Percentiles rank a stretch among this genome's conserved stretches.
These are phyloP conservation scores for Nigrospora sphaerica DNA, from an alignment of 2,329 filamentous ascomycete species.

Conservation along the genomic window DNA sequence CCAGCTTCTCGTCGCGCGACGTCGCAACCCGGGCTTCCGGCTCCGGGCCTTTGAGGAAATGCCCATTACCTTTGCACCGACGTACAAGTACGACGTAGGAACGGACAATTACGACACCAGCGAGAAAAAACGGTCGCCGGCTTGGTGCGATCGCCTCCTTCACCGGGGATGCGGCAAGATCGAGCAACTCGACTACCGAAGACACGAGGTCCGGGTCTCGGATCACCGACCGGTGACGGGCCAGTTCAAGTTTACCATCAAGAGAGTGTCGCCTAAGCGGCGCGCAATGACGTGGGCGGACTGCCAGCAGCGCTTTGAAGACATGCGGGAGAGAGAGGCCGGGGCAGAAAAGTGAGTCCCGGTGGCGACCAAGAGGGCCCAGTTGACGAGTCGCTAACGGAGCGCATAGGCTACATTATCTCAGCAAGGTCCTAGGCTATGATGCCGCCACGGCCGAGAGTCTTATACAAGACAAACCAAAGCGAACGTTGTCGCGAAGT, in stretches of 20 bases:
- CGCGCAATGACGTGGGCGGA: constrained; percentile 63
- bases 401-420: constrained; percentile 37
- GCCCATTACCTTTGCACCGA: constrained; percentile 86
- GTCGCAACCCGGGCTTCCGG: constrained; percentile 83
- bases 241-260: constrained; percentile 74
- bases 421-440: constrained; percentile 46
- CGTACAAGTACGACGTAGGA: constrained; percentile 97
- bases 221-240: constrained; percentile 93
- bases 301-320: constrained; percentile 68
- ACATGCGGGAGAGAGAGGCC: constrained; percentile 60
- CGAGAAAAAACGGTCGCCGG: constrained; percentile 88
- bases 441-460: constrained; percentile 42
- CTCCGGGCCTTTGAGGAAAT: constrained; percentile 86
- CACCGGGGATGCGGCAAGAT: constrained; percentile 76
- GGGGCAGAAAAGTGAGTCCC: constrained; percentile 68
- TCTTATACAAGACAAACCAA: constrained; percentile 33
- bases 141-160: constrained; percentile 94
- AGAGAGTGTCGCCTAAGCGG: constrained; percentile 65
- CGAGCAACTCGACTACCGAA: constrained; percentile 77
- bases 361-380: not conserved
- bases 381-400: constrained; percentile 14
- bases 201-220: constrained; percentile 84
- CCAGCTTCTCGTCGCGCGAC: constrained; percentile 81
- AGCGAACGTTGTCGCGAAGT: constrained; percentile 11
- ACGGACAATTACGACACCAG: constrained; percentile 90